phyloP scores from a whole-genome alignment of 2,329 filamentous ascomycete species.

The Epichloe typhina region DNA sequence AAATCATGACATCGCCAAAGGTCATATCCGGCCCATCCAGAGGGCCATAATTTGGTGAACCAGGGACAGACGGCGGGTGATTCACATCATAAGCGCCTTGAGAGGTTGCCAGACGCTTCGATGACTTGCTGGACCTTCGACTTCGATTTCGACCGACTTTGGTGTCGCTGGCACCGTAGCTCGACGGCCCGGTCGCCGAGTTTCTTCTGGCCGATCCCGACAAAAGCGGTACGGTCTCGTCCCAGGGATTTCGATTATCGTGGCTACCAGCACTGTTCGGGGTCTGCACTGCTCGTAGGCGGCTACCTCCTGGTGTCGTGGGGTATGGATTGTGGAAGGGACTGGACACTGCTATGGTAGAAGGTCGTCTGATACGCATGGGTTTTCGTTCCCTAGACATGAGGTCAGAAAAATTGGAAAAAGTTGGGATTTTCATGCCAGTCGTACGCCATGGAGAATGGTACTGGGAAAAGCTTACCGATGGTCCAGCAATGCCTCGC shows the following conservation, averaged over 20 bases:
- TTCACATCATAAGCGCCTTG: constrained; percentile 45
- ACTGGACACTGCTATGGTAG: constrained; percentile 26
- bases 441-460: too few relatives aligned
- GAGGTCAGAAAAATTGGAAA: not conserved
- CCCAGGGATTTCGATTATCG: constrained; percentile 26
- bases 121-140: constrained; percentile 38
- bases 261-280: constrained; percentile 34
- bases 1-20: constrained; percentile 58
- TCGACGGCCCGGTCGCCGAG: constrained; percentile 14
- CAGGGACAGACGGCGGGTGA: constrained; percentile 55
- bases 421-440: not conserved
- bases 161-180: constrained; percentile 31
- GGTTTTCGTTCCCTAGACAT: constrained; percentile 40
- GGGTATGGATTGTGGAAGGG: constrained; percentile 23
- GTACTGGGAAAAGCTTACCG: constrained; percentile 33
- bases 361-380: constrained; percentile 51
- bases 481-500: constrained; percentile 77
- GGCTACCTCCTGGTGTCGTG: constrained; percentile 16
- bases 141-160: constrained; percentile 23
- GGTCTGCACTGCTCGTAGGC: constrained; percentile 22
- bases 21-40: constrained; percentile 38
- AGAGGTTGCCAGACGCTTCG: constrained; percentile 25
- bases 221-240: constrained; percentile 44
- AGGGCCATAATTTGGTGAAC: constrained; percentile 41
- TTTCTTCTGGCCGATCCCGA: constrained; percentile 19